Percentiles rank a stretch among this genome's conserved stretches.
Evolutionary conservation across 2,329 filamentous ascomycete genomes (phyloP).

Genomic region (Polychaeton citri): DNA sequence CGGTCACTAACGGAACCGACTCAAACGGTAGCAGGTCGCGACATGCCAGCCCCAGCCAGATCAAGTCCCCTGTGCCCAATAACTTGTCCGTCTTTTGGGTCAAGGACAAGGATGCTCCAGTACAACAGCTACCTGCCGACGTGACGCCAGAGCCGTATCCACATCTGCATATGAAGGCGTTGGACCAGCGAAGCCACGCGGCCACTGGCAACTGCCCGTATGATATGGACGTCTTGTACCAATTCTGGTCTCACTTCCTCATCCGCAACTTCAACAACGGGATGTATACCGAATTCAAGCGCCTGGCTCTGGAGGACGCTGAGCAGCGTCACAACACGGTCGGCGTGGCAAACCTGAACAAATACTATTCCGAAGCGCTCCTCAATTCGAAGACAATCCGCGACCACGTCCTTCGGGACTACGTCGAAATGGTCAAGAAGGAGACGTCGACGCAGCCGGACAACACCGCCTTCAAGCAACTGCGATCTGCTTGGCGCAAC

Average conservation of each 20-base stretch:
- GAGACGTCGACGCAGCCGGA: slow-evolving; percentile 16
- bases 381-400: slow-evolving; percentile 38
- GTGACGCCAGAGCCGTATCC: slow-evolving; percentile 36
- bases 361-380: slow-evolving; percentile 50
- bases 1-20: slow-evolving; percentile 12
- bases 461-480: slow-evolving; percentile 34
- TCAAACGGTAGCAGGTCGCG: slow-evolving; percentile 4
- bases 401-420: slow-evolving; percentile 40
- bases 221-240: slow-evolving; percentile 55
- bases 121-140: slow-evolving; percentile 30
- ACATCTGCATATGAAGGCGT: slow-evolving; percentile 35
- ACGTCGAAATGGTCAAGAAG: slow-evolving; percentile 37
- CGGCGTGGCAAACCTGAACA: slow-evolving; percentile 50
- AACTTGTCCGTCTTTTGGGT: slow-evolving; percentile 32
- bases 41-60: slow-evolving; percentile 8
- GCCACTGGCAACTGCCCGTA: slow-evolving; percentile 33
- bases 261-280: slow-evolving; percentile 59
- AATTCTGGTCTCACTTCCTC: slow-evolving; percentile 63
- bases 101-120: slow-evolving; percentile 33
- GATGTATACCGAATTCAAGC: slow-evolving; percentile 65
- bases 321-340: slow-evolving; percentile 35
- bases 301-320: slow-evolving; percentile 52
- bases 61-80: slow-evolving; percentile 3
- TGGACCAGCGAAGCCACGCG: slow-evolving; percentile 34
- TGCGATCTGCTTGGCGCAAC: slow-evolving; percentile 41